Base-by-base conservation (phyloP, 176 grass and related monocot genomes). In the Eragrostis nindensis region DNA sequence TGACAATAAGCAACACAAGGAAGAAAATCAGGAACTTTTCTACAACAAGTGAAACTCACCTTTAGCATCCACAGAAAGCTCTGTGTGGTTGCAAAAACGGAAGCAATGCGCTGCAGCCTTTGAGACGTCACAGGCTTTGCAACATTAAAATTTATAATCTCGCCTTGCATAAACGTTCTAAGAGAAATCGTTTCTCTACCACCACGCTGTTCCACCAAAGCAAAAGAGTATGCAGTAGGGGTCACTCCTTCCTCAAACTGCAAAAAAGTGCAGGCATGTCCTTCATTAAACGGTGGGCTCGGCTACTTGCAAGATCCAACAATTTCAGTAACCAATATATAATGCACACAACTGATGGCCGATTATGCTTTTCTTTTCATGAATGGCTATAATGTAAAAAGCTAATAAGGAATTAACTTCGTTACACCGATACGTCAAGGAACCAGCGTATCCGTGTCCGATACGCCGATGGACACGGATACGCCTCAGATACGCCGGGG, bases 181-280 rank as follows among this genome's bases (percentile, higher is more conserved):
- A 98, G 70, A 53, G 95, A 80, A 85, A 95, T 70, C 4, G 53
- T 85, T 49, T 71, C 81, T 80, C 85, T 88, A 65, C 92, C 86
- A 30, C 92, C 92, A 32, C 90, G 90, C 38, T 93, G 87, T 76
- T 98, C 95, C 80, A 98, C 95, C 79, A 95, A 66, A 25, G 88
- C 95, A 93, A 98, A 95, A 71, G 88, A 86, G 68, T 98, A 95
- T n/a, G 92, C 83, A 11, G 76, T 90, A 39, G 92, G 92, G 40
- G 69, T 90, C 39, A 48, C 71, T 70, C 90, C 84, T 86, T 87
- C 90, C 19, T 89, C 81, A 80, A 95, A 91, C 92, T 98, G 72
- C 74, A 91, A 78, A 91, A 78, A 75, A 85, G 40, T 59, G 62
- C 74, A 87, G 18, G 60, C 50, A 84, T 49, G 64, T 70, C 25